Percentiles rank a stretch among this genome's conserved stretches.
phyloP scores from a whole-genome alignment of 768 basidiomycete genomes.

The Mycena crocata region DNA sequence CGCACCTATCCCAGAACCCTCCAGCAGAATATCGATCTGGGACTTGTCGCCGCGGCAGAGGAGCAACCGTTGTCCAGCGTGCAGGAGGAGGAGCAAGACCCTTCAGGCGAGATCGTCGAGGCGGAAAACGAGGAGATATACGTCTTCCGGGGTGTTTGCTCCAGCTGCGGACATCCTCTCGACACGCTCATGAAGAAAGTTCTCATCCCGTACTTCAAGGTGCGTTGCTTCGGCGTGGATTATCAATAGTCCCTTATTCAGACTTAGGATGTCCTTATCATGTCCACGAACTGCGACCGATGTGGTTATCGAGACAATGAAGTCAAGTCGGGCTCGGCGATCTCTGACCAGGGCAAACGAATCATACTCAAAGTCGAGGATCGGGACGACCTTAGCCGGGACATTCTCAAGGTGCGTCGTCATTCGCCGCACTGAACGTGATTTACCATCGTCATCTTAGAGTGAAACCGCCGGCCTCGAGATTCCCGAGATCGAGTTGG shows the following conservation, averaged over 20 bases:
- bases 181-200: slow-evolving; percentile 97
- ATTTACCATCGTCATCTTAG: slow-evolving; percentile 51
- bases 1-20: slow-evolving; percentile 82
- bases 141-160: slow-evolving; percentile 88
- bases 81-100: slow-evolving; percentile 31
- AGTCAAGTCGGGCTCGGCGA: slow-evolving; percentile 93
- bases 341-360: slow-evolving; percentile 87
- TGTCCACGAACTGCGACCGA: slow-evolving; percentile 96
- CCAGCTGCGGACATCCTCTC: slow-evolving; percentile 85
- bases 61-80: slow-evolving; percentile 34
- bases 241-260: not conserved
- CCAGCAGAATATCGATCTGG: slow-evolving; percentile 85
- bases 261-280: slow-evolving; percentile 90
- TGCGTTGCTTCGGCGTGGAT: slow-evolving; percentile 40
- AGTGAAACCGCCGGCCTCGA: slow-evolving; percentile 92
- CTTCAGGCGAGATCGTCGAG: slow-evolving; percentile 34
- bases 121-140: slow-evolving; percentile 85
- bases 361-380: slow-evolving; percentile 94
- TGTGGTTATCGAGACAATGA: slow-evolving; percentile 99
- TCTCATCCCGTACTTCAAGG: slow-evolving; percentile 98
- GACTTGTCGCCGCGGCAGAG: slow-evolving; percentile 70
- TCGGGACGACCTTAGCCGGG: slow-evolving; percentile 90
- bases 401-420: slow-evolving; percentile 86
- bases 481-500: slow-evolving; percentile 95
- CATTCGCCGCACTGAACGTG: not conserved